Evolutionary conservation across 176 grass and related monocot genomes (phyloP), one percentile per base, ranked within the genome.

Genomic region (Triticum turgidum): DNA sequence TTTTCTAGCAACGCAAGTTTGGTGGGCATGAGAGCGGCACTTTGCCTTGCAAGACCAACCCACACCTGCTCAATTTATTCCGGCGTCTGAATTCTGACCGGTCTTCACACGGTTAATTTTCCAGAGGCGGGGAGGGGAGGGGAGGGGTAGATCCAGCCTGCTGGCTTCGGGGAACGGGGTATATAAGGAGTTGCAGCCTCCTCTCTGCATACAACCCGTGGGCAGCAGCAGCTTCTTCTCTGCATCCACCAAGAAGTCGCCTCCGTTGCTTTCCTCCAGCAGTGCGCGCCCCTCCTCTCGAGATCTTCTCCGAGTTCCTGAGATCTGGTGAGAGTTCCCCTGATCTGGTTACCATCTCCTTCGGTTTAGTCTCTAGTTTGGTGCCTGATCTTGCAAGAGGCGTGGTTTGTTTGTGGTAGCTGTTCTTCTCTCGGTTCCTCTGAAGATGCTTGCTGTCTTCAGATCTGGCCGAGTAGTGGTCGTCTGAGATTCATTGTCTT

Each of bases 131-230:
- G 21, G 45, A 69, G 69, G 32, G 1, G 9, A 44, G 29, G 29
- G 68, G 24, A 24, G 24, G 52, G 86, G 82, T 91, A 91, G 86
- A 88, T 91, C 86, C 84, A 61, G 14, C 52, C 38, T 20, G 52
- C 51, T 70, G 86, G 76, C 61, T 49, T 81, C 27, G 89, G 22
- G 51, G 32, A 59, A 56, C 7, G 13, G 86, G 69, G 82, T 80
- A 91, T 91, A 88, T 88, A 91, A 91, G 39, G 86, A 77, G 85
- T 77, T 22, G 85, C 69, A 64, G 77, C 77, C 41, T 71, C 27
- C 35, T 11, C 52, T 80, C 62, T 85, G 62, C 86, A 85, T 74
- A 91, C 81, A 61, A 83, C 73, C 80, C 69, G 52, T 84, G 79
- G 87, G 76, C 82, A 89, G 68, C 82, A 89, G 68, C 82, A 89